phyloP scores from a whole-genome alignment of 1,284 basidiomycete species.

The Irpex rosettiformis region DNA sequence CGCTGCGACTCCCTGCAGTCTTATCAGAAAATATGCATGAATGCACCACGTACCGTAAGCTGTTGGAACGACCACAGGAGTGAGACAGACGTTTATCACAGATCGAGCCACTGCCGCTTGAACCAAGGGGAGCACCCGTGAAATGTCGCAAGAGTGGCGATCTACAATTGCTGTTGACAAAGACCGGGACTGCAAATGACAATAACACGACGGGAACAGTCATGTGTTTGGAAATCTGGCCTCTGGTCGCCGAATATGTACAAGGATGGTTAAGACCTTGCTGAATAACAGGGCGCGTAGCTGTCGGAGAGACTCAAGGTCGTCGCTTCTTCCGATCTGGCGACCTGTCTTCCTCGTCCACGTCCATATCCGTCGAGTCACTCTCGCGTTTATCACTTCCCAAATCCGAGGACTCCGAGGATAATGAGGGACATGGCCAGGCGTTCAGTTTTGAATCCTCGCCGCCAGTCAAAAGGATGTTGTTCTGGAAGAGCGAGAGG shows the following conservation, averaged over 20 bases:
- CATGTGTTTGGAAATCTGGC: neutral
- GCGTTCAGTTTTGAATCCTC: slow-evolving; percentile 34
- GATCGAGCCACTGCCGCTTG: neutral
- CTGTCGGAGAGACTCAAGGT: slow-evolving; percentile 6
- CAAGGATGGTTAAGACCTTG: neutral
- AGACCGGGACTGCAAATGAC: neutral
- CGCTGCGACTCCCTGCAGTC: neutral
- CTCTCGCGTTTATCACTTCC: slow-evolving; percentile 13
- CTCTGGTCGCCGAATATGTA: neutral
- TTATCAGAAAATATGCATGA: neutral
- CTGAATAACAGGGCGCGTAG: neutral
- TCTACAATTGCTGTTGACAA: neutral
- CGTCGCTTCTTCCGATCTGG: slow-evolving; percentile 24
- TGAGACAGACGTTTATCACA: neutral
- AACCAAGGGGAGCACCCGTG: neutral
- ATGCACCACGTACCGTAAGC: neutral
- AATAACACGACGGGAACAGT: neutral
- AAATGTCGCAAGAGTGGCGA: neutral
- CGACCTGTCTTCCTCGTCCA: slow-evolving; percentile 23
- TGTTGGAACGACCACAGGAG: neutral
- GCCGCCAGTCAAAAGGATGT: slow-evolving; percentile 35
- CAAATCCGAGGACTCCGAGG: neutral
- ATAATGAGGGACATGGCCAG: slow-evolving; percentile 26
- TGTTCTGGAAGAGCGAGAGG: slow-evolving; percentile 23
- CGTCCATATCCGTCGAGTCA: slow-evolving; percentile 25